These are phyloP conservation scores for Corylus americana DNA, from an alignment of 306 rosid species.

Conservation along the genomic window DNA sequence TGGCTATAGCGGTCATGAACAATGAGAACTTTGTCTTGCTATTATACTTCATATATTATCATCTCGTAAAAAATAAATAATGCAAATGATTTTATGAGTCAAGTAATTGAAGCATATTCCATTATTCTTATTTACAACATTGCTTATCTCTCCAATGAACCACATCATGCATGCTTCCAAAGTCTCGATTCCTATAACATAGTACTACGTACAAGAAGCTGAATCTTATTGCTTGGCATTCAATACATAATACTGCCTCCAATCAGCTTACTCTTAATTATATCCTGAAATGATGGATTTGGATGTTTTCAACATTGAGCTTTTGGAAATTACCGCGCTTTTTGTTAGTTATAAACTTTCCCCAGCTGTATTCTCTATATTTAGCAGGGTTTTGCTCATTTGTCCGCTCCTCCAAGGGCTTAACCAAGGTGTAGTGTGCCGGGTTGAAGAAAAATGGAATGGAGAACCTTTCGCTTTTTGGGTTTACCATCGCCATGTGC, in stretches of 20 bases:
- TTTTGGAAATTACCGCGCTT: constrained; percentile 15
- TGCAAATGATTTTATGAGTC: no score
- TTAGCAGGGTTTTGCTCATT: constrained; percentile 31
- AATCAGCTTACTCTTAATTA: neutral
- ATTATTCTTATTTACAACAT: neutral
- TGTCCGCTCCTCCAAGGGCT: constrained; percentile 12
- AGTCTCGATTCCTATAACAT: neutral
- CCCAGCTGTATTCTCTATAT: constrained; percentile 54
- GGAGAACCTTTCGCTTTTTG: constrained; percentile 3
- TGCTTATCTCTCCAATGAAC: neutral
- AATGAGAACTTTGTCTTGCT: no score
- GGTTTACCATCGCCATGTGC: constrained; percentile 33
- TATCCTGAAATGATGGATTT: constrained; percentile 18
- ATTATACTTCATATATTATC: no score
- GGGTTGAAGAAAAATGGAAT: constrained; percentile 8
- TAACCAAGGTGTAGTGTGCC: constrained; percentile 12
- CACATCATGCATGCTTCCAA: neutral
- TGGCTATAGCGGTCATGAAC: no score
- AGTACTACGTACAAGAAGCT: neutral
- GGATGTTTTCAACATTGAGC: constrained; percentile 33
- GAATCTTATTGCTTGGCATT: neutral
- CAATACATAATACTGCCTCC: neutral
- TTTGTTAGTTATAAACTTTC: constrained; percentile 46
- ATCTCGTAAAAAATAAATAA: no score
- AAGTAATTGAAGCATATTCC: neutral